Base-by-base conservation (phyloP, 2,329 filamentous ascomycete species). In the Talaromyces sp. region DNA sequence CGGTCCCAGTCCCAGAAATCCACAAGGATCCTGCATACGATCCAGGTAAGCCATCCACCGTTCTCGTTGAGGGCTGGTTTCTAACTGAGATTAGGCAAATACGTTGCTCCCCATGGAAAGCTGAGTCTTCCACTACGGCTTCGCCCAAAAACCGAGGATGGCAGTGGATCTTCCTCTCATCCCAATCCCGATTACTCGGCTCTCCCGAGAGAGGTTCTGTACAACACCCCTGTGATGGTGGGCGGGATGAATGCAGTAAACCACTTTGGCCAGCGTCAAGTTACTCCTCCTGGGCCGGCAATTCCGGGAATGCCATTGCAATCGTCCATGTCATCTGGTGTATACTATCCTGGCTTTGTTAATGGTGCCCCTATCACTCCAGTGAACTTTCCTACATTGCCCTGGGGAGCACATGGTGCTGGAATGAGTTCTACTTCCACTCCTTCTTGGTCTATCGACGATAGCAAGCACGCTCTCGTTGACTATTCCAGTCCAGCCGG, bases 401-500 rank as follows among this genome's bases (percentile, higher is more conserved):
- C 69, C 24, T 73, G 73, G 69, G 74, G 74, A 1, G 77, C 75
- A 64, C 66, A 69, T 46, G 61, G 57, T 19, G 74, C 75, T 29
- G 63, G 74, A 27, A 71, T 74, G 50, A 51, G 72, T 73, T 43
- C 69, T 74, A 53, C 68, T 69, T 51, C 67, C 69, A 57, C 68
- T 70, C 59, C 75, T 73, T 65, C 72, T n/a, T 80, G 77, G 77
- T 72, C 70, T 27, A 69, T 71, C 51, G 79, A 80, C 59, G 75
- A 77, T 11, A 72, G 75, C 56, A 73, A 72, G 61, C 63, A 65
- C 60, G 83, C 85, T 3, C 83, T 86, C 4, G 89, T 85, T 31
- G 87, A 88, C 0, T 85, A 85, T 67, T 88, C 87, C 65, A 83
- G 82, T 59, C 80, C 80, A 56, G 79, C 81, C 38, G 56, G 59